A percentile compares a stretch with the other conserved stretches of the same genome.
These are phyloP conservation scores for Davidsoniella eucalypti DNA, from an alignment of 2,329 filamentous ascomycete genomes.

Conservation along the genomic window DNA sequence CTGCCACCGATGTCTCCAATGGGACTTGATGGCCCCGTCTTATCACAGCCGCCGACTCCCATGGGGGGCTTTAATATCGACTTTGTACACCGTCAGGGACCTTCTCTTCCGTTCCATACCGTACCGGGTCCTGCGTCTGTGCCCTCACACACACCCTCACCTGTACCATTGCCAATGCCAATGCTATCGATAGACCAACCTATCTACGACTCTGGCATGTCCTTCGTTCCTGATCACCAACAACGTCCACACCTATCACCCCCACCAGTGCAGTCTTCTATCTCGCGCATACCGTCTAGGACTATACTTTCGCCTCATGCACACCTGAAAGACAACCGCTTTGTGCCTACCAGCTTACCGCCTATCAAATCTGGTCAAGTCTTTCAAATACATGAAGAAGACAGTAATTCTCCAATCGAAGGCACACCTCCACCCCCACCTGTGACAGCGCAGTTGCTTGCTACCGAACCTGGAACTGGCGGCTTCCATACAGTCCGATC, in stretches of 20 bases:
- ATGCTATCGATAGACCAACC: background rate
- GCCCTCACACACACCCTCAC: background rate
- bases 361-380: conserved; percentile 10
- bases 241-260: background rate
- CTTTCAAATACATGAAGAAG: conserved; percentile 13
- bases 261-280: background rate
- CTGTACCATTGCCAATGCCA: no score
- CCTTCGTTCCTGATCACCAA: background rate
- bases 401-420: conserved; percentile 9
- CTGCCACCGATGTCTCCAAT: no score
- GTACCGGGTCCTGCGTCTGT: background rate
- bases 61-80: conserved; percentile 5
- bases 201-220: background rate
- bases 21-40: background rate
- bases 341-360: conserved; percentile 6
- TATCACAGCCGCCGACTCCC: background rate
- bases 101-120: conserved; percentile 4
- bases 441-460: background rate
- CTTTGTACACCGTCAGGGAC: conserved; percentile 4
- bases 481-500: conserved; percentile 11
- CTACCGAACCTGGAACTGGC: background rate
- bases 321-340: conserved; percentile 1
- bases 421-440: conserved; percentile 8
- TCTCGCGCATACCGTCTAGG: conserved; percentile 1
- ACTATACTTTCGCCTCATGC: conserved; percentile 1